phyloP scores from a whole-genome alignment of 768 basidiomycete species.

The Rhizopogon vesiculosus region DNA sequence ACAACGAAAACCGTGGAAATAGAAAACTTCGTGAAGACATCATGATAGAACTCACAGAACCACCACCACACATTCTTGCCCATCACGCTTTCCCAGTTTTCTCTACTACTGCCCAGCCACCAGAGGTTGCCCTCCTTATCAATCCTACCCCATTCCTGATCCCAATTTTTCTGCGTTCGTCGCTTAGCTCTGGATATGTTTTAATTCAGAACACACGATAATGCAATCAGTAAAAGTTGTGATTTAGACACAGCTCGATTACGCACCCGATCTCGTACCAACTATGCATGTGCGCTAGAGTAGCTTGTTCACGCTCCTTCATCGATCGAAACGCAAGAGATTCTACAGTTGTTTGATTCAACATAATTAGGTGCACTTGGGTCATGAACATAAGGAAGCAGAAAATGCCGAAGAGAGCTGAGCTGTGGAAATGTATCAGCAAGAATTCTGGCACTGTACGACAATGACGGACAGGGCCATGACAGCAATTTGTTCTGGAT shows the following conservation, averaged over 20 bases:
- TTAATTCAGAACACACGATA: neutral
- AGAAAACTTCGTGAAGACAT: neutral
- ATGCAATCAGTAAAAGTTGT: neutral
- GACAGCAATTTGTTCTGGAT: constrained; percentile 67
- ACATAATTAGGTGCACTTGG: constrained; percentile 57
- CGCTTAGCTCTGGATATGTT: constrained; percentile 43
- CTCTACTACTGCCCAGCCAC: constrained; percentile 63
- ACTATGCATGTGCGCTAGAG: constrained; percentile 45
- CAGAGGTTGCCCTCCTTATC: constrained; percentile 80
- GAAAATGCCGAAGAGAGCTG: constrained; percentile 72
- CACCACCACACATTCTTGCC: constrained; percentile 63
- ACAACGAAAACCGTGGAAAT: constrained; percentile 1
- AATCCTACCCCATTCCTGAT: constrained; percentile 77
- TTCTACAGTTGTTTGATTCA: constrained; percentile 79
- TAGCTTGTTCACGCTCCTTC: constrained; percentile 56
- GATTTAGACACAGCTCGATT: neutral
- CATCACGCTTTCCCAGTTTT: constrained; percentile 83
- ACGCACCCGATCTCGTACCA: constrained; percentile 56
- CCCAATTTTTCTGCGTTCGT: constrained; percentile 49
- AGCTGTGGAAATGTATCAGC: constrained; percentile 32
- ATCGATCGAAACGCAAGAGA: constrained; percentile 53
- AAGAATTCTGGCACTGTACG: neutral
- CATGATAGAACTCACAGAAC: constrained; percentile 58
- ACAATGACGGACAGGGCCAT: constrained; percentile 62
- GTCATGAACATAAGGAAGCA: constrained; percentile 48